Evolutionary conservation across 768 basidiomycete species (phyloP), one percentile per base, ranked within the genome.

Genomic region (Astraeus odoratus): DNA sequence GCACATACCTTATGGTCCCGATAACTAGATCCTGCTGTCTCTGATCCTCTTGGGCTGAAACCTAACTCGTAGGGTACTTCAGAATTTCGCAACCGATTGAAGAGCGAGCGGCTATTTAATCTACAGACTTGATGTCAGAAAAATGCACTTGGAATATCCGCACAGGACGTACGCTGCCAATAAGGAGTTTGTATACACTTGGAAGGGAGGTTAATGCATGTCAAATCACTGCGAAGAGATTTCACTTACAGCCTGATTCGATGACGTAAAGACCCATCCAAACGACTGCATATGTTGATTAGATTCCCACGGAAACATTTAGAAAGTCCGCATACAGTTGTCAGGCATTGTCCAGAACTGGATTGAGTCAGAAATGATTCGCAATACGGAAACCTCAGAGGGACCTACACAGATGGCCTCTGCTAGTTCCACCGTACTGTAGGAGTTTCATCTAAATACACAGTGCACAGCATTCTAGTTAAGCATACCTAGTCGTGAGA

Each of bases 181-280:
- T 19, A 41, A 26, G n/a, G 39, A 41, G 9, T 41, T 41, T 9
- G 39, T 41, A 15, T 41, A 41, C 8, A 41, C 39, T 41, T 25
- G 4, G 25, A 27, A 4, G 10, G 20, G 10, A 9, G n/a, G 5
- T 18, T 15, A 16, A 27, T 18, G 19, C 16, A 19, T 16, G 12
- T 30, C 7, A 4, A 18, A 10, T 23, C 4, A 23, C 5, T 15
- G 23, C n/a, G 3, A 18, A 26, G 24, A 16, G 7, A 1, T 8
- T 18, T 41, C 3, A 41, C 39, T 41, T 16, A 41, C 39, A 20
- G 8, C 39, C 39, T 8, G 39, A 41, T 19, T 41, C 39, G 13
- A 41, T 15, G 6, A 41, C 39, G 19, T 41, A 41, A 20, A 41
- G 39, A 4, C 39, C 39, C 39, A 41, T 20, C 39, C 39, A 41